phyloP scores from a whole-genome alignment of 495 filamentous ascomycete genomes.

The Aspergillus baeticus region DNA sequence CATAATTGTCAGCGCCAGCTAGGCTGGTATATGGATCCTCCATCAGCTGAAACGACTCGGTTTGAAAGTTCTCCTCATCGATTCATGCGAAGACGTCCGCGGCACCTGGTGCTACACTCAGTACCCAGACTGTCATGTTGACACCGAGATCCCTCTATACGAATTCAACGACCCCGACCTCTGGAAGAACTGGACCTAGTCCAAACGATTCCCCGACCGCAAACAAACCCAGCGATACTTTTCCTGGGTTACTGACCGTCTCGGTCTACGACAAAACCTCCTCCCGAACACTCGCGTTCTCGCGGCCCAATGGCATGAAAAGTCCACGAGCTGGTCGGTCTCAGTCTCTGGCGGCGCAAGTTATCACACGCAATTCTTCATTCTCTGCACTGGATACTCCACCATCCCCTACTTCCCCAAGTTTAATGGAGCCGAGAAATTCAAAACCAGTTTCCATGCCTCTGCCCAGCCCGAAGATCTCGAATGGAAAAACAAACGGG shows the following conservation, averaged over 20 bases:
- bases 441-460: constrained; percentile 32
- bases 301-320: background rate
- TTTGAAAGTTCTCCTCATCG: background rate
- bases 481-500: constrained; percentile 29
- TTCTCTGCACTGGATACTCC: background rate
- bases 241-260: background rate
- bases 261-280: background rate
- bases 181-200: constrained; percentile 2
- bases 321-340: background rate
- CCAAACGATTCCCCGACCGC: background rate
- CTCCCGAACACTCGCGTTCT: background rate
- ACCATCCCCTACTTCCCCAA: background rate
- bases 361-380: background rate
- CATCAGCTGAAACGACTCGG: background rate
- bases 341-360: background rate
- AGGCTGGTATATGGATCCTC: background rate
- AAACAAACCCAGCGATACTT: background rate
- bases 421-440: background rate
- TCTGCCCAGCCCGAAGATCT: constrained; percentile 51
- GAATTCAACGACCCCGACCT: background rate
- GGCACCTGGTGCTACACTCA: constrained; percentile 1
- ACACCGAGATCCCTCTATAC: constrained; percentile 1
- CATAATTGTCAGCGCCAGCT: background rate
- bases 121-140: background rate
- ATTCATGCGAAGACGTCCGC: background rate